A percentile compares a stretch with the other conserved stretches of the same genome.
Evolutionary conservation across 345 rosid genomes (phyloP).

Genomic region (Luvunga scandens): DNA sequence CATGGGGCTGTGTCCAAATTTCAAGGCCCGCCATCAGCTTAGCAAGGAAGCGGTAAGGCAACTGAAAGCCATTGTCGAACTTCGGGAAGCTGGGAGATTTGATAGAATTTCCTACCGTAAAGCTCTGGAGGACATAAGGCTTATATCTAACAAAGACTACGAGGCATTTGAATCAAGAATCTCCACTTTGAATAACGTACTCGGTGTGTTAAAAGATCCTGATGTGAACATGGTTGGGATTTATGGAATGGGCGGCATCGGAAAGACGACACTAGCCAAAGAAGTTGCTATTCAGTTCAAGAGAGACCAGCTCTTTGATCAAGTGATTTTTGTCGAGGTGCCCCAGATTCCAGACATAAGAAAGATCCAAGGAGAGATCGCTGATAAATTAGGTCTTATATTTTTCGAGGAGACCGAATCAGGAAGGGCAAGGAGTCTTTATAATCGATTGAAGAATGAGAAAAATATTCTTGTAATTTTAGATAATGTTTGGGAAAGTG

Average conservation of each 20-base stretch:
- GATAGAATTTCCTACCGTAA: neutral
- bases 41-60: conserved; percentile 11
- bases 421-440: no score
- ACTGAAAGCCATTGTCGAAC: neutral
- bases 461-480: no score
- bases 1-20: conserved; percentile 8
- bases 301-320: no score
- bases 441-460: no score
- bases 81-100: neutral
- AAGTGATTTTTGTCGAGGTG: no score
- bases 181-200: neutral
- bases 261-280: no score
- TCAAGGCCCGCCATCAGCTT: conserved; percentile 1
- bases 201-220: neutral
- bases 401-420: no score
- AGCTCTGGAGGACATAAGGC: neutral
- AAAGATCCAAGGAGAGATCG: no score
- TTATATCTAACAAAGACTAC: neutral
- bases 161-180: conserved; percentile 22
- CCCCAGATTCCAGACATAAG: no score
- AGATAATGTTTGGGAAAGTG: no score
- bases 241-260: conserved; percentile 13
- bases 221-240: conserved; percentile 15
- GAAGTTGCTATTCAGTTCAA: no score
- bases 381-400: no score